These are phyloP conservation scores for Peronospora tabacina DNA, from an alignment of 352 stramenopile species.

Conservation along the genomic window DNA sequence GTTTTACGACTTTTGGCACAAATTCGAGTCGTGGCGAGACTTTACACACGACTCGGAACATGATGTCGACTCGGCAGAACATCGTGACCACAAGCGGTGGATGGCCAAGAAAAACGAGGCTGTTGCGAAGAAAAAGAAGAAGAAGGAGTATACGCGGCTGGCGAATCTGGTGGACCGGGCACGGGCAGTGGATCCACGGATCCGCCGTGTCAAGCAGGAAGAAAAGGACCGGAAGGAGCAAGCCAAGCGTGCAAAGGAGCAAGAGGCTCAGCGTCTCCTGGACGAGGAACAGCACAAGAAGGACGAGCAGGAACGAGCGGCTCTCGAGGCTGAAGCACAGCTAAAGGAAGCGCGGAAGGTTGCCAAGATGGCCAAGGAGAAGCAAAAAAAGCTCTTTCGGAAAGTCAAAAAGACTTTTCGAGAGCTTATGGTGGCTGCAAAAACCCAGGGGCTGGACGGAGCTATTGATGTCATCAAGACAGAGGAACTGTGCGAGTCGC, in stretches of 20 bases:
- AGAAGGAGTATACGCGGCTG: conserved; percentile 78
- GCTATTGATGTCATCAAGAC: conserved; percentile 66
- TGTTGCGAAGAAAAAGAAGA: conserved; percentile 85
- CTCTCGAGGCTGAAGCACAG: conserved; percentile 48
- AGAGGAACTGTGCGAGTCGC: conserved; percentile 61
- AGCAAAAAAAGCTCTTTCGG: conserved; percentile 79
- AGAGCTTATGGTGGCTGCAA: conserved; percentile 57
- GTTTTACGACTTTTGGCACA: conserved; percentile 89
- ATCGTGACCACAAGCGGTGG: conserved; percentile 83
- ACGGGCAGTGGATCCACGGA: conserved; percentile 61
- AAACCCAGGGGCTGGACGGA: conserved; percentile 49
- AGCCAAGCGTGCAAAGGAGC: conserved; percentile 68
- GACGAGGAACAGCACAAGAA: conserved; percentile 61
- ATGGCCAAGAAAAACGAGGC: conserved; percentile 86
- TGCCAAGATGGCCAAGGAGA: conserved; percentile 71
- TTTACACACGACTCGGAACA: conserved; percentile 81
- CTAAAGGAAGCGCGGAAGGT: conserved; percentile 64
- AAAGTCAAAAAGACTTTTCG: conserved; percentile 84
- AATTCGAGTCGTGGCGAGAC: conserved; percentile 82
- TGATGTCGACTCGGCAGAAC: conserved; percentile 76
- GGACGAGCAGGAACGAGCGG: conserved; percentile 45
- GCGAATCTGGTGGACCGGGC: conserved; percentile 75
- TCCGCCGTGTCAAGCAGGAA: conserved; percentile 74
- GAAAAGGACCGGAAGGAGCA: conserved; percentile 80
- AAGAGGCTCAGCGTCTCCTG: conserved; percentile 52